Percentiles rank a stretch among this genome's conserved stretches.
Conservation (phyloP, 495 filamentous ascomycete genomes). For the Eremomyces bilateralis region DNA sequence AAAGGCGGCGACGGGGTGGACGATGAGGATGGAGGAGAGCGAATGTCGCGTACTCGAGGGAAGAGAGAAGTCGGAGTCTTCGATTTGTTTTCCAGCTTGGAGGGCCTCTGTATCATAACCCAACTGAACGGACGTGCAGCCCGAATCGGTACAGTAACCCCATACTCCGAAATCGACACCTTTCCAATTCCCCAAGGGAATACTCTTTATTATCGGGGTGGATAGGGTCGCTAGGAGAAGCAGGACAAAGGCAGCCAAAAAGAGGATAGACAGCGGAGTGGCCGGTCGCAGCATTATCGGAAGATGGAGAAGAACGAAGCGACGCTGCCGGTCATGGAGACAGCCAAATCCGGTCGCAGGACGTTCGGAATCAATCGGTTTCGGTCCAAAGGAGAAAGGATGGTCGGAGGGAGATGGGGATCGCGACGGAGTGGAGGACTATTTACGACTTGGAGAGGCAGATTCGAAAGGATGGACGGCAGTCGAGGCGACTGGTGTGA, state of each 20-base stretch:
- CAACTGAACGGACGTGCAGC: constrained; percentile 53
- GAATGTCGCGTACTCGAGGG: constrained; percentile 52
- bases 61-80: constrained; percentile 44
- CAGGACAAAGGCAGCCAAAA: constrained; percentile 67
- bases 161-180: constrained; percentile 80
- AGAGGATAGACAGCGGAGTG: constrained; percentile 71
- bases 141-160: constrained; percentile 49
- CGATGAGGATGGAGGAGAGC: constrained; percentile 75
- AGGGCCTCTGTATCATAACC: constrained; percentile 34
- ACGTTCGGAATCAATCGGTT: neutral
- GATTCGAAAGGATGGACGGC: too few species aligned
- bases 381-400: too few species aligned
- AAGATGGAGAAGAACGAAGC: constrained; percentile 4
- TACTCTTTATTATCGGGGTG: constrained; percentile 72
- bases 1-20: constrained; percentile 79
- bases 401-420: too few species aligned
- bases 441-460: too few species aligned
- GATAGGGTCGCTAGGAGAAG: constrained; percentile 75
- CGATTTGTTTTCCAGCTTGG: constrained; percentile 21
- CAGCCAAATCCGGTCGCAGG: neutral
- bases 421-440: too few species aligned
- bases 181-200: constrained; percentile 57
- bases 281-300: constrained; percentile 60
- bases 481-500: too few species aligned
- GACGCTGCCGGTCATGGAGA: too few species aligned